Evolutionary conservation across 768 basidiomycete species (phyloP), one percentile per base, ranked within the genome.

Genomic region (Mrakia blollopis): DNA sequence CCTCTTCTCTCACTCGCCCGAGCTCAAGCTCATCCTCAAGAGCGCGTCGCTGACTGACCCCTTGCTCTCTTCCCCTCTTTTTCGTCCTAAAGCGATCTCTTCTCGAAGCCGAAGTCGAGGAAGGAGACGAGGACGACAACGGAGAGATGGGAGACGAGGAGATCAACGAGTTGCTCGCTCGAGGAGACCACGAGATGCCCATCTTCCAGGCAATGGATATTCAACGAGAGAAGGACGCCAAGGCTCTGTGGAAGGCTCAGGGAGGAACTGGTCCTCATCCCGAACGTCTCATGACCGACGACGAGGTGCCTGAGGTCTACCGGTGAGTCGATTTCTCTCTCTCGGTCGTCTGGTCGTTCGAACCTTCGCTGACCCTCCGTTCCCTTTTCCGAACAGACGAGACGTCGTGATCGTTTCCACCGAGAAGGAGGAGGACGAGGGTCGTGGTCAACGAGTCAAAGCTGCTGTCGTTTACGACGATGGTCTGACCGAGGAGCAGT

Each of bases 141-240:
- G 92, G 92, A 28, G 92, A 93, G 83, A 93, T 94, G 90, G 93
- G 91, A 78, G 92, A 93, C 80, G 92, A 94, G 69, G 96, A 98
- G 82, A 87, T 99, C 78, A 99, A 99, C 84, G 91, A 92, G 81
- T 87, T 98, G 77, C 89, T 99, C 75, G 89, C 94, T 23, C 91
- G 97, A 73, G 88, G 86, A 14, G 96, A 98, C 6, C 85, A 91
- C 1, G 97, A 98, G 83, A 84, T 85, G 4, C 86, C 81, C 13
- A 84, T 92, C 76, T 99, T 95, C 88, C 87, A 90, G 0, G 86
- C 89, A 75, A 90, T 98, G 87, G 97, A 98, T 81, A 79, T 87
- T 32, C 87, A 92, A 80, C 89, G 97, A 61, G 91, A 92, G 63
- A 89, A 88, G 23, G 89, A 90, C 35, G 85, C 86, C 4, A 74